Evolutionary conservation across 148 eudicot genomes (phyloP).

Genomic region (Diospyros kaki): DNA sequence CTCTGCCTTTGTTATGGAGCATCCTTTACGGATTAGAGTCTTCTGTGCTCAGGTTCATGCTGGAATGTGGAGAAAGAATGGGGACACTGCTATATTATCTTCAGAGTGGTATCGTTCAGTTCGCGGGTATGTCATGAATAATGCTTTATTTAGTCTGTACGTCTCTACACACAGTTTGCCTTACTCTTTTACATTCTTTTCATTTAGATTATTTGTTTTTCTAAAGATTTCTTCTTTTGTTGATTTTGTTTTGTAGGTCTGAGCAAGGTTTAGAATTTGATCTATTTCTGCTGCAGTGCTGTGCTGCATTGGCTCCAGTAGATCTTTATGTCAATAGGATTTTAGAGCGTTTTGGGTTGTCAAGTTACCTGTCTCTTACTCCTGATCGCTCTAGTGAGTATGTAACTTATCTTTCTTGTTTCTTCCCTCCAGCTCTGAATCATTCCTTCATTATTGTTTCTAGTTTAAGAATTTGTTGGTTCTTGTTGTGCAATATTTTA

Average conservation of each 20-base stretch:
- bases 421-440: background rate
- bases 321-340: constrained; percentile 73
- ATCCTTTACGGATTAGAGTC: constrained; percentile 85
- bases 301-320: constrained; percentile 98
- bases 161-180: background rate
- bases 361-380: constrained; percentile 59
- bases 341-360: constrained; percentile 74
- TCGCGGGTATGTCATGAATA: constrained; percentile 57
- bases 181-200: background rate
- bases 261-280: constrained; percentile 80
- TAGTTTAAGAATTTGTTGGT: background rate
- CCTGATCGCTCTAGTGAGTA: constrained; percentile 80
- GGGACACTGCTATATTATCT: constrained; percentile 69
- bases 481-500: too few relatives aligned
- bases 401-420: constrained; percentile 39
- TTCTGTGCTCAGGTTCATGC: constrained; percentile 95
- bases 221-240: background rate
- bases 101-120: constrained; percentile 84
- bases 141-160: background rate
- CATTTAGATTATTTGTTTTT: constrained; percentile 4
- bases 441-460: background rate
- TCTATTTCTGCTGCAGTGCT: constrained; percentile 80
- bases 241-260: constrained; percentile 54
- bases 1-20: constrained; percentile 90
- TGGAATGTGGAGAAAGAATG: constrained; percentile 98